Conservation (phyloP, 176 grass and related monocot genomes). For the Calamus simplicifolius region DNA sequence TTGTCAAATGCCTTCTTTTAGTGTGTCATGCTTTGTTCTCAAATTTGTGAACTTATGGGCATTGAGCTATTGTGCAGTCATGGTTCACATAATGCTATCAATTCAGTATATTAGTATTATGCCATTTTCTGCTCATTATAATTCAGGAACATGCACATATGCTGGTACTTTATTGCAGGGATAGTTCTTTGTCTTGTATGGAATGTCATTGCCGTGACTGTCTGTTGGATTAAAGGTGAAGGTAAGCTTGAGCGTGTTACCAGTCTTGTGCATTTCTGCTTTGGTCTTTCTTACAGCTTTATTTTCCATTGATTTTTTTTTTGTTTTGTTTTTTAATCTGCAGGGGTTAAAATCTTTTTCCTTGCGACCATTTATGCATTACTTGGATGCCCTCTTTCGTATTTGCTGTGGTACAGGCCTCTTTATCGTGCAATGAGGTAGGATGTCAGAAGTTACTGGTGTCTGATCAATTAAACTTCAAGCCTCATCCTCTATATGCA, state of each 20-base stretch:
- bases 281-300: no score
- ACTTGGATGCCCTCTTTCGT: constrained; percentile 75
- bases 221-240: constrained; percentile 12
- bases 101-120: constrained; percentile 11
- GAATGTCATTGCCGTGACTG: constrained; percentile 10
- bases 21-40: no score
- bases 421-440: constrained; percentile 96
- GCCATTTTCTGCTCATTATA: constrained; percentile 24
- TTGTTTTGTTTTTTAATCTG: background rate
- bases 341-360: constrained; percentile 90
- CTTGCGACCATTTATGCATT: constrained; percentile 87
- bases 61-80: no score
- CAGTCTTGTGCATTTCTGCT: no score
- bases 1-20: no score
- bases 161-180: background rate
- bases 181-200: constrained; percentile 6
- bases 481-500: no score
- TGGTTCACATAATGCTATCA: no score
- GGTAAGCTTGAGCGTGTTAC: background rate
- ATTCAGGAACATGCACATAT: no score
- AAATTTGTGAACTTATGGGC: no score
- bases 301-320: background rate
- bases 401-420: constrained; percentile 93
- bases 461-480: no score
- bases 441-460: background rate